These are phyloP conservation scores for Orbilia brochopaga DNA, from an alignment of 2,329 filamentous ascomycete genomes.

Conservation along the genomic window DNA sequence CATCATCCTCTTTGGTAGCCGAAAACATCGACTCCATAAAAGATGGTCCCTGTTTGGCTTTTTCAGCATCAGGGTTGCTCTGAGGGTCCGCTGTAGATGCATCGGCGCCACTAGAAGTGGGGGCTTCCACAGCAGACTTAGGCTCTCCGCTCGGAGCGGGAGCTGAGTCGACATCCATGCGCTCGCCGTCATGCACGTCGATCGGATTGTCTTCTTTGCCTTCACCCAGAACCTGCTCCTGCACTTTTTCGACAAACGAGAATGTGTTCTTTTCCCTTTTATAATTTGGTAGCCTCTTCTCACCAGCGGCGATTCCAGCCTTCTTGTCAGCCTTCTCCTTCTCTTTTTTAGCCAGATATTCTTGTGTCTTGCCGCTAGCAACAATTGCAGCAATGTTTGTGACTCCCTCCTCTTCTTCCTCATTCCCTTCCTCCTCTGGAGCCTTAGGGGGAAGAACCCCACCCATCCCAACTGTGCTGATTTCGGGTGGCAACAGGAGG, in stretches of 20 bases:
- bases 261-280: slow-evolving; percentile 74
- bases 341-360: slow-evolving; percentile 82
- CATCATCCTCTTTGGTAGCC: slow-evolving; percentile 40
- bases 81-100: slow-evolving; percentile 45
- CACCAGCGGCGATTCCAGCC: slow-evolving; percentile 53
- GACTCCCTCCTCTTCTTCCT: slow-evolving; percentile 71
- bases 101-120: slow-evolving; percentile 54
- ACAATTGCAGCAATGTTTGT: slow-evolving; percentile 85
- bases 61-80: slow-evolving; percentile 52
- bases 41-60: slow-evolving; percentile 18
- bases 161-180: slow-evolving; percentile 54
- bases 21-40: slow-evolving; percentile 46
- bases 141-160: slow-evolving; percentile 32
- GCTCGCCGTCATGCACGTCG: slow-evolving; percentile 54
- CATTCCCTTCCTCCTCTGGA: slow-evolving; percentile 55
- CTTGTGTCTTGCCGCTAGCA: slow-evolving; percentile 77
- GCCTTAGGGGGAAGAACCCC: slow-evolving; percentile 17
- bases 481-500: slow-evolving; percentile 59
- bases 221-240: slow-evolving; percentile 30
- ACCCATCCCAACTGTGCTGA: slow-evolving; percentile 43
- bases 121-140: slow-evolving; percentile 54
- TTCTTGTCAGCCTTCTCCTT: slow-evolving; percentile 74
- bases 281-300: slow-evolving; percentile 73
- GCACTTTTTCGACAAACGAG: slow-evolving; percentile 72
- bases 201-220: slow-evolving; percentile 56